Evolutionary conservation across 2,329 filamentous ascomycete species (phyloP).

Genomic region (Tolypocladium endophyticum): DNA sequence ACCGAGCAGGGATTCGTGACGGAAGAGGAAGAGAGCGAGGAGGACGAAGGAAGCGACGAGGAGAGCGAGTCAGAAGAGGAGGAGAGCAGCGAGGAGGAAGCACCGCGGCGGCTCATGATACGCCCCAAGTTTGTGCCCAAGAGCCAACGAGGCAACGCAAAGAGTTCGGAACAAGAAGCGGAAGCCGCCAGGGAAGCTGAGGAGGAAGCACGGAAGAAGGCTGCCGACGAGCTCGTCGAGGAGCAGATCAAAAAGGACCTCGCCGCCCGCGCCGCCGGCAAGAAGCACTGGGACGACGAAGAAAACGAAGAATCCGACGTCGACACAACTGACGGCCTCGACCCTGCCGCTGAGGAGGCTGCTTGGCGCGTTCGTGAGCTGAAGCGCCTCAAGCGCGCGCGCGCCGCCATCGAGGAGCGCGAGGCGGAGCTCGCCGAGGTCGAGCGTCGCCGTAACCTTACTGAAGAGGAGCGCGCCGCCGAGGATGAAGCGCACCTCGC

Average conservation of each 20-base stretch:
- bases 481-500: slow-evolving; percentile 76
- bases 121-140: slow-evolving; percentile 55
- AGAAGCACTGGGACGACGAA: slow-evolving; percentile 82
- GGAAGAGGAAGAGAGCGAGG: slow-evolving; percentile 35
- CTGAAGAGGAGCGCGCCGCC: slow-evolving; percentile 70
- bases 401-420: slow-evolving; percentile 70
- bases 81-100: slow-evolving; percentile 41
- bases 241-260: slow-evolving; percentile 79
- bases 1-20: slow-evolving; percentile 56
- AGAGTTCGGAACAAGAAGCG: slow-evolving; percentile 19
- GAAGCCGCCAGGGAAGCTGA: slow-evolving; percentile 31
- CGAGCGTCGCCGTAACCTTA: slow-evolving; percentile 78
- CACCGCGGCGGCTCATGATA: slow-evolving; percentile 45
- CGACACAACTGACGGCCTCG: slow-evolving; percentile 78
- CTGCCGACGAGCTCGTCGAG: slow-evolving; percentile 71
- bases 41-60: slow-evolving; percentile 24
- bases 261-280: slow-evolving; percentile 61
- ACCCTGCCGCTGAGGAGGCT: slow-evolving; percentile 79
- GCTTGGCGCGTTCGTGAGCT: slow-evolving; percentile 93
- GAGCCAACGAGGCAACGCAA: slow-evolving; percentile 32
- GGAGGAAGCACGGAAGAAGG: slow-evolving; percentile 55
- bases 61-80: slow-evolving; percentile 33
- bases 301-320: slow-evolving; percentile 62
- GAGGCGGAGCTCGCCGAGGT: slow-evolving; percentile 84
- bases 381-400: slow-evolving; percentile 75